Evolutionary conservation across 1,284 basidiomycete species (phyloP), one percentile per base, ranked within the genome.

Genomic region (Ganoderma resinaceum): DNA sequence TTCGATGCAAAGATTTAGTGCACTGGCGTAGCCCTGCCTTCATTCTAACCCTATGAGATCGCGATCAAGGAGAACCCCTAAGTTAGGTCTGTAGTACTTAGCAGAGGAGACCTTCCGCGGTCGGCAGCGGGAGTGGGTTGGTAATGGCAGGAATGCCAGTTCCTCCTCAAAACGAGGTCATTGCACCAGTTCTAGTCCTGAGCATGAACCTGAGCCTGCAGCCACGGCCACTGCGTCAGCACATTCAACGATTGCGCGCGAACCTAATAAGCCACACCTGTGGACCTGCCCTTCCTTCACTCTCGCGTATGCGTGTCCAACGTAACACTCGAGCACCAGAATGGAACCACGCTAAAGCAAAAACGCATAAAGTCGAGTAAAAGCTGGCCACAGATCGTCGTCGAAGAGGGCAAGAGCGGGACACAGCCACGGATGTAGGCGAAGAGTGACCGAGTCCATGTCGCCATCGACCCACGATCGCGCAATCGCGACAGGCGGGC

Each of bases 391-490:
- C 9, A 9, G 9, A 23, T 23, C 4, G 42, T 43, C 5, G 42
- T 43, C 20, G 43, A n/a, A 23, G 23, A 26, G 8, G 23, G 23
- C 11, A 14, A 52, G 12, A 31, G 57, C n/a, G 57, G 35, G 57
- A 23, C 35, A 37, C 57, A 58, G 35, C 57, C 35, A 59, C 57
- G 31, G 31, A 9, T 2, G 16, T 16, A 38, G 12, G 35, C 33
- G 23, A 52, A 26, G 46, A 29, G 11, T 43, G 6, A n/a, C n/a
- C n/a, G n/a, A n/a, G n/a, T n/a, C 29, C 35, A 23, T 59, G 58
- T 59, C 37, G 58, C 58, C n/a, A n/a, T n/a, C n/a, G n/a, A n/a
- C n/a, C n/a, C n/a, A 20, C 26, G 58, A 40, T 60, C 58, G 58
- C 58, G 58, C 58, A 60, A 60, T 60, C 58, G 58, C 35, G 58